Evolutionary conservation across 257 asterid genomes (phyloP), one percentile per base, ranked within the genome.

Genomic region (Rehmannia glutinosa): DNA sequence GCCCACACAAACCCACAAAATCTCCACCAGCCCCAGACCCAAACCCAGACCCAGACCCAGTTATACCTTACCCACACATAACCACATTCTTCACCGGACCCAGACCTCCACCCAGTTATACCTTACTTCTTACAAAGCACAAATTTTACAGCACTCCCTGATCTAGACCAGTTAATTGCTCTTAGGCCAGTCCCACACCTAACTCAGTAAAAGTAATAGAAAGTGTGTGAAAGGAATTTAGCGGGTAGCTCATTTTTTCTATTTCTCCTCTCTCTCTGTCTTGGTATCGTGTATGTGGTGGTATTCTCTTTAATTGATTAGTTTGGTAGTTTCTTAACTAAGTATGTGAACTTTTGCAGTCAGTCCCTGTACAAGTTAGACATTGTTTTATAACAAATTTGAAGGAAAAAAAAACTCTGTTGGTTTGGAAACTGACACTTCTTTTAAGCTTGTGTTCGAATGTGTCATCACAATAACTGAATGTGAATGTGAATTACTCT

Each of bases 401-500:
- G 58, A 9, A 30, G n/a, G n/a, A n/a, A n/a, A n/a, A n/a, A 16
- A 30, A 23, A 41, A 5, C 21, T 53, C 60, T 64, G 43, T 30
- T 56, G 62, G 55, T 38, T 24, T 64, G 20, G 32, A 36, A 39
- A 15, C 21, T 2, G 12, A 16, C 38, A 30, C 17, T 27, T 13
- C 33, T 23, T 21, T 56, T 23, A 0, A 3, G n/a, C 56, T 11
- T 17, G 10, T 28, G 46, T 59, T 49, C 38, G 38, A 25, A 51
- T 32, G 49, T 13, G 52, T 57, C 33, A 3, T 27, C 12, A 8
- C 15, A 33, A 24, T 16, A 62, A 60, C 50, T 71, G 64, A 64
- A 69, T 30, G 17, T 27, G 15, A 13, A 51, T 36, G 25, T 52
- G 39, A 38, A 17, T 24, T 54, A 55, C 54, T 73, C 41, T 79